Conservation (phyloP, 441 rosid genomes). For the Erodium moschatum region DNA sequence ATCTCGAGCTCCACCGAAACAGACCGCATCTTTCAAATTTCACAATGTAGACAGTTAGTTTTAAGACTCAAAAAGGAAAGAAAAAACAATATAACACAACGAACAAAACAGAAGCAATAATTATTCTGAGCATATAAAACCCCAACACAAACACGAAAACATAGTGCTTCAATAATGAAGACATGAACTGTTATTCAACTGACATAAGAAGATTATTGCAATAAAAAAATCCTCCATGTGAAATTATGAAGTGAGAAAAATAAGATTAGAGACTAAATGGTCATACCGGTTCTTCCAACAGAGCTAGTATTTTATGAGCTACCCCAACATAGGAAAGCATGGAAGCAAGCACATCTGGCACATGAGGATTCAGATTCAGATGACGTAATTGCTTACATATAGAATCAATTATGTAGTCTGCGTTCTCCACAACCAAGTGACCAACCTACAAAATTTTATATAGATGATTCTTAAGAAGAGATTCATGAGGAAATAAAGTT, state of each 20-base stretch:
- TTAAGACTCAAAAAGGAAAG: slow-evolving; percentile 8
- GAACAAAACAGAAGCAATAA: background rate
- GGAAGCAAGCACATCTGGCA: slow-evolving; percentile 89
- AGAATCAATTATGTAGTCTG: slow-evolving; percentile 85
- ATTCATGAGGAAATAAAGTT: slow-evolving; percentile 13
- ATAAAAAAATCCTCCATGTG: background rate
- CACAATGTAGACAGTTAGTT: slow-evolving; percentile 17
- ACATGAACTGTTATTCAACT: background rate
- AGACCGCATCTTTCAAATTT: slow-evolving; percentile 60
- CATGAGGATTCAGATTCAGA: slow-evolving; percentile 79
- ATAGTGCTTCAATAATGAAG: background rate
- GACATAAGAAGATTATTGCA: background rate
- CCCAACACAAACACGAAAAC: background rate
- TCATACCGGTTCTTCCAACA: slow-evolving; percentile 88
- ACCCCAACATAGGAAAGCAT: slow-evolving; percentile 91
- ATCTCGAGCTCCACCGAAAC: slow-evolving; percentile 83
- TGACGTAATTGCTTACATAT: slow-evolving; percentile 83
- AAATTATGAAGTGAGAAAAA: background rate
- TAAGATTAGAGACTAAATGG: slow-evolving; percentile 12
- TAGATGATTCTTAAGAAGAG: slow-evolving; percentile 13
- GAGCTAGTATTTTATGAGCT: slow-evolving; percentile 66
- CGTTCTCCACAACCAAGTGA: slow-evolving; percentile 78
- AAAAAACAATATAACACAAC: background rate
- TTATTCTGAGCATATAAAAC: background rate
- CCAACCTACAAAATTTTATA: slow-evolving; percentile 54